A percentile compares a stretch with the other conserved stretches of the same genome.
These are phyloP conservation scores for Lophiostoma macrostomum DNA, from an alignment of 495 filamentous ascomycete genomes.

Conservation along the genomic window DNA sequence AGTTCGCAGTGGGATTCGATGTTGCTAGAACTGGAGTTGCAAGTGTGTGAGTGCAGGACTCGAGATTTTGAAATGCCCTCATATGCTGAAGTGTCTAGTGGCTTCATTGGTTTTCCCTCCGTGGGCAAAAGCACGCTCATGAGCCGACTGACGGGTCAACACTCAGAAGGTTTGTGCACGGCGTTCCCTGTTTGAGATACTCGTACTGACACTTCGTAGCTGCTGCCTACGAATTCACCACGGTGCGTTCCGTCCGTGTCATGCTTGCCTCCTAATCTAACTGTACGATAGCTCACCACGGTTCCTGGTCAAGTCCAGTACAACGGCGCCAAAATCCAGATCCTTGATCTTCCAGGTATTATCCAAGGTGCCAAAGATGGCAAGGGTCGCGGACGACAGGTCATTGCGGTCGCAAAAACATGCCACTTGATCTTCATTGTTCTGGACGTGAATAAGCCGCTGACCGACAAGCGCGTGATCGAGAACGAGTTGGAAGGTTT, in stretches of 20 bases:
- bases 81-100: constrained; percentile 33
- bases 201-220: constrained; percentile 45
- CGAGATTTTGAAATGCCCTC: neutral
- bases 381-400: constrained; percentile 95
- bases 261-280: constrained; percentile 26
- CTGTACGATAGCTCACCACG: constrained; percentile 63
- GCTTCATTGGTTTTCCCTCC: constrained; percentile 78
- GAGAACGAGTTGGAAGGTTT: constrained; percentile 97
- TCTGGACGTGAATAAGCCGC: constrained; percentile 94
- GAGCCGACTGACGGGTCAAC: constrained; percentile 89
- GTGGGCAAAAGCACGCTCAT: constrained; percentile 98
- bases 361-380: constrained; percentile 98
- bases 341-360: constrained; percentile 97
- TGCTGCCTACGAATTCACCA: constrained; percentile 98
- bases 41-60: constrained; percentile 66
- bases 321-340: constrained; percentile 97
- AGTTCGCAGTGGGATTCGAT: constrained; percentile 76
- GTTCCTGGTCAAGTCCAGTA: constrained; percentile 95
- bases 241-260: constrained; percentile 37
- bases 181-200: neutral
- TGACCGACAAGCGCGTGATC: constrained; percentile 95
- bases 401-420: constrained; percentile 98
- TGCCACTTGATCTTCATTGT: constrained; percentile 99
- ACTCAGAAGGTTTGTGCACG: constrained; percentile 68
- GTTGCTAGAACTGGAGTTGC: constrained; percentile 97